Evolutionary conservation across 345 rosid genomes (phyloP).

Genomic region (Capsella bursapastoris): DNA sequence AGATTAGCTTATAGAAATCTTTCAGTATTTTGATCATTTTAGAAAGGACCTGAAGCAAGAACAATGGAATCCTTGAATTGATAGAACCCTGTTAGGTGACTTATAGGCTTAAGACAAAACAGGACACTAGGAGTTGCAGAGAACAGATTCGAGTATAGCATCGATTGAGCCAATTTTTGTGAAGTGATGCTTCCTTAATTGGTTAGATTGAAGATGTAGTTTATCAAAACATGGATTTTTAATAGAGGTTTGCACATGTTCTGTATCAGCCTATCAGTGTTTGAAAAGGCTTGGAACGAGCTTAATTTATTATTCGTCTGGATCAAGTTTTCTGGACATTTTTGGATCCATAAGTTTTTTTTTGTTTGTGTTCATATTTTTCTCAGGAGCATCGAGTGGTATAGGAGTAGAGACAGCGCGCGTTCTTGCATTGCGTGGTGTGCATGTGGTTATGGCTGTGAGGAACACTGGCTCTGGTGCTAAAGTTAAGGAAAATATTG

Average conservation of each 20-base stretch:
- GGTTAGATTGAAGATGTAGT: not conserved
- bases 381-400: slow-evolving; percentile 72
- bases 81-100: not conserved
- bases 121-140: not conserved
- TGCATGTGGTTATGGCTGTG: slow-evolving; percentile 67
- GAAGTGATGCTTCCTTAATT: not conserved
- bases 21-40: not conserved
- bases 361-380: not conserved
- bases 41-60: not conserved
- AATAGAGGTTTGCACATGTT: not conserved
- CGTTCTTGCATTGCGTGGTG: slow-evolving; percentile 72
- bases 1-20: not conserved
- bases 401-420: slow-evolving; percentile 65
- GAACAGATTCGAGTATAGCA: not conserved
- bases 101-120: not conserved
- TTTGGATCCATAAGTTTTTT: not conserved
- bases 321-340: not conserved
- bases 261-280: not conserved
- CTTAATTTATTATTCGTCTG: not conserved
- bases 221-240: not conserved
- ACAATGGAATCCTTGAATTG: not conserved
- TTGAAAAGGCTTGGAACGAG: not conserved
- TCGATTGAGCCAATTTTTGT: not conserved
- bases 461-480: slow-evolving; percentile 61
- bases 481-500: slow-evolving; percentile 54